These are phyloP conservation scores for Verticillium tricorpus DNA, from an alignment of 2,329 filamentous ascomycete species.

Conservation along the genomic window DNA sequence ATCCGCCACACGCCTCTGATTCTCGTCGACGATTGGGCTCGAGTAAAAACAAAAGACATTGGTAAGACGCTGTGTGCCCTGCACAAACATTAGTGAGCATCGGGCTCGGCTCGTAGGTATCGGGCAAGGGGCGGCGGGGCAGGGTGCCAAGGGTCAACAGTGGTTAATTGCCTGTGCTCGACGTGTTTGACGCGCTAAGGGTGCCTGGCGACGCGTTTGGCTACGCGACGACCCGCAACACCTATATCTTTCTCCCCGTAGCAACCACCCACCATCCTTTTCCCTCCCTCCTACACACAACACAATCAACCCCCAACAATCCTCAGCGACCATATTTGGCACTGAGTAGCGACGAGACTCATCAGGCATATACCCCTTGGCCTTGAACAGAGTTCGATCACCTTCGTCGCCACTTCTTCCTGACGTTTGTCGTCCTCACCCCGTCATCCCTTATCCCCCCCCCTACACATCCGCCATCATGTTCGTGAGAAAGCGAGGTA, in stretches of 20 bases:
- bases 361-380: neutral
- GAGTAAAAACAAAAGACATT: neutral
- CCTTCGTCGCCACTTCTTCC: neutral
- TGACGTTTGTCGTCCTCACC: constrained; percentile 14
- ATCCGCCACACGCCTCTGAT: neutral
- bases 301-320: neutral
- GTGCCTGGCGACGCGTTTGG: constrained; percentile 26
- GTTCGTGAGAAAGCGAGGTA: constrained; percentile 62
- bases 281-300: constrained; percentile 10
- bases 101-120: neutral
- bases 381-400: neutral
- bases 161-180: constrained; percentile 4
- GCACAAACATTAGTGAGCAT: neutral
- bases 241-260: constrained; percentile 3
- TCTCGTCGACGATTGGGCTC: too few species aligned
- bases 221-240: constrained; percentile 23
- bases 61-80: neutral
- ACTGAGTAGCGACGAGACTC: neutral
- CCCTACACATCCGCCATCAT: constrained; percentile 34
- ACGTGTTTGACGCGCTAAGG: constrained; percentile 20
- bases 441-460: constrained; percentile 9
- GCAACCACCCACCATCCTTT: constrained; percentile 6
- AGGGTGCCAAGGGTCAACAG: neutral
- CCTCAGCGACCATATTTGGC: neutral
- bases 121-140: neutral